Evolutionary conservation across 192 early-diverging fungal genomes (phyloP).

Genomic region (Phlyctochytrium bullatum): DNA sequence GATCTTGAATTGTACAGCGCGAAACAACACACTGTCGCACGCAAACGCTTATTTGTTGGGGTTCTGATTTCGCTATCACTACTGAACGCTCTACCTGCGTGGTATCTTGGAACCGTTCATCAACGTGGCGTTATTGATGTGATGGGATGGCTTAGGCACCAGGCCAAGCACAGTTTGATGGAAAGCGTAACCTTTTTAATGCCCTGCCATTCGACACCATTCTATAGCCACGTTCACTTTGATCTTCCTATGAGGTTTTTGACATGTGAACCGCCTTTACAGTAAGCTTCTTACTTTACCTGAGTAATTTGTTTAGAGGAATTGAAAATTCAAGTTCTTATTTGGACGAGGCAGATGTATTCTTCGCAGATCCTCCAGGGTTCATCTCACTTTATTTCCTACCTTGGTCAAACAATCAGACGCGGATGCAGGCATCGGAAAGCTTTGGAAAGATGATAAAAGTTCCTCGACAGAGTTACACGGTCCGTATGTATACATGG

Average conservation of each 20-base stretch:
- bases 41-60: background rate
- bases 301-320: background rate
- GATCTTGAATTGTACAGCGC: conserved; percentile 4
- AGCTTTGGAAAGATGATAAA: conserved; percentile 5
- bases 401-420: background rate
- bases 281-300: background rate
- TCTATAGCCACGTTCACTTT: conserved; percentile 75
- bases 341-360: conserved; percentile 75
- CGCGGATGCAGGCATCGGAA: conserved; percentile 3
- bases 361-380: conserved; percentile 65
- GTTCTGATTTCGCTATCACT: conserved; percentile 46
- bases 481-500: conserved; percentile 39
- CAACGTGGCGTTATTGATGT: conserved; percentile 93
- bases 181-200: conserved; percentile 74
- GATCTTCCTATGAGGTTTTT: conserved; percentile 75
- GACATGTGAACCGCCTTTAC: conserved; percentile 87
- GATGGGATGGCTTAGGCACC: conserved; percentile 65
- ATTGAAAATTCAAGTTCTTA: conserved; percentile 29
- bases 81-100: conserved; percentile 64
- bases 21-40: no score
- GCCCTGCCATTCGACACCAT: conserved; percentile 99
- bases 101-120: conserved; percentile 77
- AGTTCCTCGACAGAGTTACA: conserved; percentile 27
- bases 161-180: conserved; percentile 19
- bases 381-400: conserved; percentile 56